Evolutionary conservation across 495 filamentous ascomycete genomes (phyloP).

Genomic region (Xylaria cubensis): DNA sequence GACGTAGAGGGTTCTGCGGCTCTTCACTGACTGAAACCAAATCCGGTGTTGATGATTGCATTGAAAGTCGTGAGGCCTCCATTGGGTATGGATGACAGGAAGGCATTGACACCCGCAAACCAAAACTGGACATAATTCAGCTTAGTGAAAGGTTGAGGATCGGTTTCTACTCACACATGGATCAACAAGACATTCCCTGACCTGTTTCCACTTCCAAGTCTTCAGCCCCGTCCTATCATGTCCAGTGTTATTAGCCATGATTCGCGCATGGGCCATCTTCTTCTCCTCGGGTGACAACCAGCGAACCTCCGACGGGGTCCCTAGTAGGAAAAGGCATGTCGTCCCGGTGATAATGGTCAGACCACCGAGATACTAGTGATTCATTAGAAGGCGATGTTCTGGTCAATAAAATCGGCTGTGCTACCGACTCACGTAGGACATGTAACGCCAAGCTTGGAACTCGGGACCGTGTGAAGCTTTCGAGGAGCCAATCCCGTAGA

Average conservation of each 20-base stretch:
- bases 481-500: conserved; percentile 49
- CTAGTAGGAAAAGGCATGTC: conserved; percentile 44
- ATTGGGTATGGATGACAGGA: conserved; percentile 57
- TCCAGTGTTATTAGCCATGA: conserved; percentile 42
- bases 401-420: background rate
- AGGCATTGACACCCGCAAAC: conserved; percentile 53
- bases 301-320: conserved; percentile 44
- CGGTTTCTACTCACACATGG: conserved; percentile 30
- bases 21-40: conserved; percentile 45
- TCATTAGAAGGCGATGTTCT: conserved; percentile 16
- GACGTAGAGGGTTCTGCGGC: conserved; percentile 24
- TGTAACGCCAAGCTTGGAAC: conserved; percentile 47
- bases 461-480: conserved; percentile 37
- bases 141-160: background rate
- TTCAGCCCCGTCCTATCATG: conserved; percentile 43
- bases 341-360: conserved; percentile 39
- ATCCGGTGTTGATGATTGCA: conserved; percentile 53
- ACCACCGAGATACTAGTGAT: conserved; percentile 38
- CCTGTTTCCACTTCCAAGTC: conserved; percentile 47
- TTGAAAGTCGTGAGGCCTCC: conserved; percentile 60
- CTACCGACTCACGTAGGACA: conserved; percentile 40
- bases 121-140: conserved; percentile 37
- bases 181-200: conserved; percentile 41
- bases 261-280: conserved; percentile 45
- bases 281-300: conserved; percentile 46